Evolutionary conservation across 345 rosid genomes (phyloP), one percentile per base, ranked within the genome.

Genomic region (Sonneratia alba): DNA sequence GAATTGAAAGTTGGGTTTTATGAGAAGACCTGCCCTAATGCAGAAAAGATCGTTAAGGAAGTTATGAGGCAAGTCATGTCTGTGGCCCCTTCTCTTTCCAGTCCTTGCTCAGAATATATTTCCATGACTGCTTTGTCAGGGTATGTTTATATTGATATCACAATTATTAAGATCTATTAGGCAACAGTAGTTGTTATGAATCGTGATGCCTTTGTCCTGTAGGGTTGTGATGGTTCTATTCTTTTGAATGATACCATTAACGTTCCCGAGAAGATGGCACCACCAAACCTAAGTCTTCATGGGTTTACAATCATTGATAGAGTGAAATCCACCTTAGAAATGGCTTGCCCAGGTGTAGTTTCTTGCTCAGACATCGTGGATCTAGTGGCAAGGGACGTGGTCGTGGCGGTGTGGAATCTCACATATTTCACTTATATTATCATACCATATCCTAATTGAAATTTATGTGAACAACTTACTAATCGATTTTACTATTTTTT

Each of bases 211-310:
- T 9, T 12, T n/a, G 18, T 38, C n/a, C 34, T 68, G 1, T 80
- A 89, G 98, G 98, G 98, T 42, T 91, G 97, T 15, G 98, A 93
- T 11, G 98, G 83, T 0, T 93, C 98, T 6, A 71, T 93, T n/a
- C 76, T 93, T 72, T 71, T 93, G 62, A 81, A 91, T 75, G 81
- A 88, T 2, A 70, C 80, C 4, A 83, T 66, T 53, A 77, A 81
- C 3, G 73, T 75, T 27, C 79, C 84, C 49, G 98, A 93, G 74
- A 93, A 86, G 62, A 73, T 79, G 21, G 79, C 85, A 15, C 0
- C 3, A 47, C 87, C 97, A 36, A 91, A 93, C 74, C 75, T n/a
- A 11, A 81, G 70, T 49, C 87, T 91, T 15, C 77, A 92, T 76
- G 96, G 93, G 16, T 90, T 70, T 73, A 77, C 83, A 36, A 43